Base-by-base conservation (phyloP, 306 rosid species). In the Calophaca sinica region DNA sequence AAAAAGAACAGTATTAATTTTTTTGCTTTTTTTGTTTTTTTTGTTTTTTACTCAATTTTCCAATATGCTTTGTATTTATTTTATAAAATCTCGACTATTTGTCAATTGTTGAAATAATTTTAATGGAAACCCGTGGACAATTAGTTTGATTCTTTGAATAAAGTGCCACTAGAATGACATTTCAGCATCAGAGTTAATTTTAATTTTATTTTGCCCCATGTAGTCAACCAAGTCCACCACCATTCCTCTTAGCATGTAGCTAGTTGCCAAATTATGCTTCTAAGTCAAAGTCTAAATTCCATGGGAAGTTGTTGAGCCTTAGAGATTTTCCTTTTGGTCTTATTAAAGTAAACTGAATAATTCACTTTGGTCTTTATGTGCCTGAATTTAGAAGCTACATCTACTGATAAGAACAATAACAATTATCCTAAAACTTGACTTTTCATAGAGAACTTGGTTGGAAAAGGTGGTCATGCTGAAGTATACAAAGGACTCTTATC, bases 391-490 rank as follows among this genome's bases (percentile, higher is more conserved):
- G 53, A 77, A 12, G 26, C 29, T 58, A n/a, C 5, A 68, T 13
- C 0, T 7, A 10, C 36, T 68, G 26, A 38, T 31, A n/a, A 45
- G 60, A 65, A 42, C 7, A 41, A 5, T 9, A 57, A 57, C 35
- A 48, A 2, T 9, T 10, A 38, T 36, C 7, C 20, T 10, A 20
- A 29, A 50, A 8, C 38, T 10, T 64, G 44, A 53, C 48, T 39
- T 73, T 53, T 11, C 57, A 20, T 59, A 96, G 99, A 87, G 50
- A 96, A 92, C 85, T n/a, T 90, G 85, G 63, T 96, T 33, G 99
- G 99, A 8, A 80, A 84, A 85, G 99, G 99, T 57, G 99, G 99
- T 29, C 96, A 96, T 71, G 99, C 99, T 13, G 98, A 90, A 82
- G 99, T 96, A 41, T 96, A 87, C 86, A 90, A 67, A 77, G 99